A percentile compares a stretch with the other conserved stretches of the same genome.
Conservation (phyloP, 1,139 yeast species). For the Geotrichum fermentans region DNA sequence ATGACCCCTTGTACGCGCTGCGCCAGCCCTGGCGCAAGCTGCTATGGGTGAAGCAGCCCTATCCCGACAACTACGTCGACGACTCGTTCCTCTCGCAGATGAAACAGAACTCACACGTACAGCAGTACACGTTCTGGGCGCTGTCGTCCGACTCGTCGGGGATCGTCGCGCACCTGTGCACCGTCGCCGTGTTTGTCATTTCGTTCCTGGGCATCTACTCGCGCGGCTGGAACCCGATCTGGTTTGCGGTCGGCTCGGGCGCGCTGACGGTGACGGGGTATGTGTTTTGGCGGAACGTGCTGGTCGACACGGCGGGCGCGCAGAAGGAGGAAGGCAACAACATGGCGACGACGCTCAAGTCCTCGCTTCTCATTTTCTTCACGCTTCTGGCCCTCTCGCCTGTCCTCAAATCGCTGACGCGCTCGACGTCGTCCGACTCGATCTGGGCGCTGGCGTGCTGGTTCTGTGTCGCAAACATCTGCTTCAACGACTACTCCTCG, state of each 20-base stretch:
- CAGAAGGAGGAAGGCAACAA: not conserved
- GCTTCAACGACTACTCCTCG: slow-evolving; percentile 59
- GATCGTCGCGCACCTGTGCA: slow-evolving; percentile 60
- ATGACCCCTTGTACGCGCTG: not conserved
- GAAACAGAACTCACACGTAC: slow-evolving; percentile 70
- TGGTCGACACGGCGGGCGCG: slow-evolving; percentile 16
- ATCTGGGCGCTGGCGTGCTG: slow-evolving; percentile 90
- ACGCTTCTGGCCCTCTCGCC: slow-evolving; percentile 79
- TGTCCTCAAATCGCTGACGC: slow-evolving; percentile 78
- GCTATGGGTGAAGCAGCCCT: slow-evolving; percentile 81
- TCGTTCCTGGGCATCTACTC: slow-evolving; percentile 52
- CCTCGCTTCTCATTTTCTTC: slow-evolving; percentile 63
- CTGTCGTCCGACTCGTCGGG: slow-evolving; percentile 65
- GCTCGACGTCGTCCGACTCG: slow-evolving; percentile 87
- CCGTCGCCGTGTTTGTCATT: slow-evolving; percentile 54
- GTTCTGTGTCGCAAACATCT: slow-evolving; percentile 61
- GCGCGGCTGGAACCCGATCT: slow-evolving; percentile 34
- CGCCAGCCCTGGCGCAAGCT: slow-evolving; percentile 66
- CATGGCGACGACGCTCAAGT: slow-evolving; percentile 44
- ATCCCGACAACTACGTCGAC: slow-evolving; percentile 90
- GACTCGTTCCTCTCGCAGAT: slow-evolving; percentile 71
- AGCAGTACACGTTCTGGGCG: slow-evolving; percentile 58
- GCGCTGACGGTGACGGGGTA: slow-evolving; percentile 40
- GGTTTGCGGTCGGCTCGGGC: slow-evolving; percentile 34
- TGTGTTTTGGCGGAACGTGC: slow-evolving; percentile 31